Evolutionary conservation across 345 rosid species (phyloP), one percentile per base, ranked within the genome.

Genomic region (Moringa oleifera): DNA sequence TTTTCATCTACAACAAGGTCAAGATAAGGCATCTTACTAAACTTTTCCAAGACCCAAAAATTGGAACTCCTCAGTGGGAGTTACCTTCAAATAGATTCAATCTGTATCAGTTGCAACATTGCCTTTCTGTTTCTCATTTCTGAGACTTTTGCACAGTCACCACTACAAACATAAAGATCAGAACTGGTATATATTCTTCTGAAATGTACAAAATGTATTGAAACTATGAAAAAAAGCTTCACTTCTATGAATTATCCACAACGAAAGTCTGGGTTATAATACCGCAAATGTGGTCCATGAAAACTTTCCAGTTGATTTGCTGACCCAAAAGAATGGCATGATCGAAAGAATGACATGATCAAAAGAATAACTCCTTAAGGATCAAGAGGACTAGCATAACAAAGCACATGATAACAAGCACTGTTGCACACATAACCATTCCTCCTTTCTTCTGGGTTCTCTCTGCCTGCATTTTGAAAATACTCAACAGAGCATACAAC

Each of bases 391-490:
- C 73, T 76, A 91, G 71, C 99, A 95, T 89, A 68, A 91, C 57
- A 62, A 87, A 61, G 78, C 99, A 95, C 76, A 95, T 75, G 57
- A 95, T 80, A 36, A 91, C 83, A 4, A 95, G 91, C 62, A 81
- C 83, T 0, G 87, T 81, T 15, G 91, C 98, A 57, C 97, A 95
- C 83, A 68, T 91, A 70, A 89, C 96, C 95, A 95, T 87, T 53
- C 91, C 90, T 23, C 98, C 96, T 70, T 83, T 75, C 61, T 85
- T 84, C 65, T 89, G 98, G 24, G 94, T 74, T 83, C 82, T 81
- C 72, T 89, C 98, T 0, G 98, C 99, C 98, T 95, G 86, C 79
- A 69, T 24, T 41, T 18, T 47, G 67, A 22, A 22, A 51, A 51
- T 11, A 25, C 47, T 49, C 51, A 41, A 41, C 47, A 7, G 1